Evolutionary conservation across 345 rosid species (phyloP).

Genomic region (Eucalyptus sideroxylon): DNA sequence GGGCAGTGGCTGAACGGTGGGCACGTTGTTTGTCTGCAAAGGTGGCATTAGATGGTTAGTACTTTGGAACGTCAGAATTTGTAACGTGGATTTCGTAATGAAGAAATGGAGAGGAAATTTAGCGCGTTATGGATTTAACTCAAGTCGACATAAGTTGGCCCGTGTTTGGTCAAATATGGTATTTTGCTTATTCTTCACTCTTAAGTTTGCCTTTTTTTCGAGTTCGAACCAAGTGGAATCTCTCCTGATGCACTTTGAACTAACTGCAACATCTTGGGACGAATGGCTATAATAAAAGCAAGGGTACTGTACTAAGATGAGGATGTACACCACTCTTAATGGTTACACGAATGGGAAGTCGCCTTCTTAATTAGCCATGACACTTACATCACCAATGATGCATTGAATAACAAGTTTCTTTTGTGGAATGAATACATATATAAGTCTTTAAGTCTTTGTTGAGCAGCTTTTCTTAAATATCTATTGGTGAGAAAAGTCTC

Average conservation of each 20-base stretch:
- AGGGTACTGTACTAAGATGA: background rate
- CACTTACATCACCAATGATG: background rate
- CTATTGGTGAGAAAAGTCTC: background rate
- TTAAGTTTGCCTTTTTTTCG: no score
- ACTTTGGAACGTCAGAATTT: accelerated
- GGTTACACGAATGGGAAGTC: background rate
- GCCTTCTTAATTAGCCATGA: background rate
- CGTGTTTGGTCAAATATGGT: no score
- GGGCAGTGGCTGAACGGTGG: accelerated
- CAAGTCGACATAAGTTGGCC: no score
- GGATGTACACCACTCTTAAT: background rate
- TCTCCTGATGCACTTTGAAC: background rate
- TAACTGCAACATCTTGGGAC: background rate
- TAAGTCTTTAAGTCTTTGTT: background rate
- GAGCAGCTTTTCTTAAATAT: background rate
- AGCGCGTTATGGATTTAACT: no score
- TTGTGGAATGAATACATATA: background rate
- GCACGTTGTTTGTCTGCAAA: accelerated
- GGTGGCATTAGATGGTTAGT: accelerated
- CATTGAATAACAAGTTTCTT: background rate
- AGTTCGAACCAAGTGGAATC: background rate
- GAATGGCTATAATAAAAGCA: background rate
- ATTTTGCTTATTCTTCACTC: no score
- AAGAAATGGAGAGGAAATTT: no score
- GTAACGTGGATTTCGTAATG: no score